Percentiles rank a stretch among this genome's conserved stretches.
phyloP scores from a whole-genome alignment of 805 yeast species.

The Maudiozyma saulgeensis region DNA sequence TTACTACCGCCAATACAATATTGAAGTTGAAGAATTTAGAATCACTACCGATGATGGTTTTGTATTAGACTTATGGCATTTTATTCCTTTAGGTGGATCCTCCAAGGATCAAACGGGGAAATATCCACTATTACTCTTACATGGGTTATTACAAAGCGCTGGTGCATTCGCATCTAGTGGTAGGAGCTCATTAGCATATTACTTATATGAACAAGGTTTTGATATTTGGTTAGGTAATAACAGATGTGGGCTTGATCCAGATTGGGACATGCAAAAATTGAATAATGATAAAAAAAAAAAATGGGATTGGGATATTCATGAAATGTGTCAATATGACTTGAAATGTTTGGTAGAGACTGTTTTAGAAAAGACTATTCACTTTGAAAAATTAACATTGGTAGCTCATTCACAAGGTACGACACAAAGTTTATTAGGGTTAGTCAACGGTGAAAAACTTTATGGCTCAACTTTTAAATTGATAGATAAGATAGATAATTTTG shows the following conservation, averaged over 20 bases:
- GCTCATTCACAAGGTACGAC: constrained; percentile 95
- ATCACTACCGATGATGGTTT: constrained; percentile 76
- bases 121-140: constrained; percentile 67
- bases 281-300: constrained; percentile 31
- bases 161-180: constrained; percentile 86
- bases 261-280: constrained; percentile 37
- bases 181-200: constrained; percentile 60
- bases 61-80: constrained; percentile 52
- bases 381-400: constrained; percentile 45
- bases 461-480: constrained; percentile 32
- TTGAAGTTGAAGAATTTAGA: constrained; percentile 48
- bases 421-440: constrained; percentile 64
- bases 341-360: constrained; percentile 64
- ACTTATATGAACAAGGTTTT: constrained; percentile 45
- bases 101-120: constrained; percentile 14
- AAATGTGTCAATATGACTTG: constrained; percentile 70
- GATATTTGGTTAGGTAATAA: constrained; percentile 93
- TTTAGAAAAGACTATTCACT: constrained; percentile 29
- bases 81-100: constrained; percentile 11
- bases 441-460: constrained; percentile 32
- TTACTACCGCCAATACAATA: constrained; percentile 53
- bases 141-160: constrained; percentile 80
- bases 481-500: constrained; percentile 52
- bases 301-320: constrained; percentile 94
- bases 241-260: constrained; percentile 74